Evolutionary conservation across 805 yeast species (phyloP), one percentile per base, ranked within the genome.

Genomic region (Kodamaea fukazawae): DNA sequence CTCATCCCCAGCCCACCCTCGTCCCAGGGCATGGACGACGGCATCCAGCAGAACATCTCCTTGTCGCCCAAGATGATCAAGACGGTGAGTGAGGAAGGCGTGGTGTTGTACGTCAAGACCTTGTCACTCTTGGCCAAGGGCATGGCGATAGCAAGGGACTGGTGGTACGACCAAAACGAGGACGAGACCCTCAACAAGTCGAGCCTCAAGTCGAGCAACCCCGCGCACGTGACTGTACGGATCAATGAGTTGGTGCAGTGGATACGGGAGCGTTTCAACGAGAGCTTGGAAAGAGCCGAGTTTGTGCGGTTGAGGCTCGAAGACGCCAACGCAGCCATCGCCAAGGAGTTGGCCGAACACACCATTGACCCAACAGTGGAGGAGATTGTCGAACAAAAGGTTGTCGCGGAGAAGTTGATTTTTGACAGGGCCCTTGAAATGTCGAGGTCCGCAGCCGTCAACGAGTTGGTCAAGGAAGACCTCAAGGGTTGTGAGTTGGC

Each of bases 341-440:
- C 50, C n/a, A 54, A 50, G 23, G 54, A 54, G 11, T 45, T 47
- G 17, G 39, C 35, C 11, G 35, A 40, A 3, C 31, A 20, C 12
- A 28, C 16, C 23, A 13, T 16, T 7, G 32, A 28, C 29, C 18
- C 37, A 10, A 9, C 27, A 17, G 34, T 36, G 13, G 26, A 23
- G 10, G 36, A 33, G 9, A 26, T 23, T 3, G 23, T 22, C 13
- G 32, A 29, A 10, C 18, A 29, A 3, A 39, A 57, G 38, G 71
- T 81, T 5, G 73, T 82, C 40, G 87, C 95, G 2, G 97, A 91
- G 59, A 86, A 86, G 55, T 71, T 90, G 48, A 78, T 90, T 17
- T 93, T 91, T 63, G 96, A 93, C 52, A 73, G 98, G 35, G 97
- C 98, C 2, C 73, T 91, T 54, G 98, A 91, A 54, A 86, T 90